Conservation (phyloP, 345 rosid genomes). For the Bruguiera gymnorhiza region DNA sequence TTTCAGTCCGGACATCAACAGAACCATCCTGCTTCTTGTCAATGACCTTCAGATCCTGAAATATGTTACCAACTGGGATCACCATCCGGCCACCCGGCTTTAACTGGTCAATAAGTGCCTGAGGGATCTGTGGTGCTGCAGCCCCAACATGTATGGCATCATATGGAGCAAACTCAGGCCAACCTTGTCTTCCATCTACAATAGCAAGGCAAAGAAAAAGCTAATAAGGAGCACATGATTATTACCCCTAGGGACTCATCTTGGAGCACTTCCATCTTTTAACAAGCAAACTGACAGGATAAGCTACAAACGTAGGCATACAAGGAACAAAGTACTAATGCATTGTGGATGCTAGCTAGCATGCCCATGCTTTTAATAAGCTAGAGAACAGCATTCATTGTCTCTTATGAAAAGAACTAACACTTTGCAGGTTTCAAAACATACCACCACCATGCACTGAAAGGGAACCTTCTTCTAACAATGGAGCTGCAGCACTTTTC, state of each 20-base stretch:
- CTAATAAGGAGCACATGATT: not conserved
- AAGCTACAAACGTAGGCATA: not conserved
- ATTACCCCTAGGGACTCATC: not conserved
- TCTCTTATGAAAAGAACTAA: not conserved
- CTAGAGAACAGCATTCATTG: not conserved
- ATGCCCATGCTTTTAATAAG: not conserved
- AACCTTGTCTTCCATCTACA: constrained; percentile 90
- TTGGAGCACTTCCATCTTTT: not conserved
- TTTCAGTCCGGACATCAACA: constrained; percentile 49
- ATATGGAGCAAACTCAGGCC: constrained; percentile 80
- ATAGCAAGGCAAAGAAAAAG: not conserved
- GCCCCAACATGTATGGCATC: constrained; percentile 99
- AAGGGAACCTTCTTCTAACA: constrained; percentile 68
- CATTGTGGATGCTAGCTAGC: not conserved
- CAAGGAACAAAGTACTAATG: not conserved
- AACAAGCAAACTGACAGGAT: not conserved
- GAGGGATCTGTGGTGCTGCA: constrained; percentile 86
- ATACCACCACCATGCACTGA: constrained; percentile 79
- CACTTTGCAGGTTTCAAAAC: constrained; percentile 14
- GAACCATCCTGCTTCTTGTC: constrained; percentile 84
- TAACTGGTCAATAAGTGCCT: constrained; percentile 80
- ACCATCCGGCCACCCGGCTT: constrained; percentile 99
- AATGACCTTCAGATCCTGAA: constrained; percentile 77
- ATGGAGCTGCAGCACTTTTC: constrained; percentile 68
- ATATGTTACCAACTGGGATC: constrained; percentile 81